Evolutionary conservation across 495 filamentous ascomycete genomes (phyloP).

Genomic region (Hyaloscypha variabilis): DNA sequence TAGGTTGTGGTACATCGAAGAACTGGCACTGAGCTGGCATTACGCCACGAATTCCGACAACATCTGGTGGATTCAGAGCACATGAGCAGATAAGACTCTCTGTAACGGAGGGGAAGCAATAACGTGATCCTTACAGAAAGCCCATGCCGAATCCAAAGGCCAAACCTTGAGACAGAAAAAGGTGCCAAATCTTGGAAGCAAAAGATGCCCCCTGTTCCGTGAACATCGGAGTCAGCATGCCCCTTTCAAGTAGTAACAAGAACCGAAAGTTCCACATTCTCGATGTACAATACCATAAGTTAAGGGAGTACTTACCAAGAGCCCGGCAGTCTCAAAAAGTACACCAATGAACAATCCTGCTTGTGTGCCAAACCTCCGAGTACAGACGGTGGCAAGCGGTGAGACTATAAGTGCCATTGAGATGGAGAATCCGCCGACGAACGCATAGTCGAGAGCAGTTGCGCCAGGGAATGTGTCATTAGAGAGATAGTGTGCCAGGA

Average conservation of each 20-base stretch:
- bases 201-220: constrained; percentile 51
- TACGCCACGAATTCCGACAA: no score
- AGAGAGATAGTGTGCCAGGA: constrained; percentile 63
- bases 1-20: no score
- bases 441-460: constrained; percentile 61
- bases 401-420: constrained; percentile 60
- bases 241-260: no score
- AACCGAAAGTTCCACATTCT: no score
- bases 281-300: no score
- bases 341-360: constrained; percentile 56
- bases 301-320: constrained; percentile 42
- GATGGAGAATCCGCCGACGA: constrained; percentile 69
- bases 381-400: constrained; percentile 58
- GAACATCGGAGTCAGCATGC: no score
- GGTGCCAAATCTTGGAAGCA: constrained; percentile 62
- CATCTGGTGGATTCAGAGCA: no score
- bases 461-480: constrained; percentile 58
- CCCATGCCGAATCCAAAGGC: constrained; percentile 74
- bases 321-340: constrained; percentile 51
- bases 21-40: no score
- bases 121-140: no score
- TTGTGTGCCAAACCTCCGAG: constrained; percentile 51
- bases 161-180: constrained; percentile 71
- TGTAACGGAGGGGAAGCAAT: no score
- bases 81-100: no score